These are phyloP conservation scores for Cynara cardunculus DNA, from an alignment of 129 eudicot genomes.

Conservation along the genomic window DNA sequence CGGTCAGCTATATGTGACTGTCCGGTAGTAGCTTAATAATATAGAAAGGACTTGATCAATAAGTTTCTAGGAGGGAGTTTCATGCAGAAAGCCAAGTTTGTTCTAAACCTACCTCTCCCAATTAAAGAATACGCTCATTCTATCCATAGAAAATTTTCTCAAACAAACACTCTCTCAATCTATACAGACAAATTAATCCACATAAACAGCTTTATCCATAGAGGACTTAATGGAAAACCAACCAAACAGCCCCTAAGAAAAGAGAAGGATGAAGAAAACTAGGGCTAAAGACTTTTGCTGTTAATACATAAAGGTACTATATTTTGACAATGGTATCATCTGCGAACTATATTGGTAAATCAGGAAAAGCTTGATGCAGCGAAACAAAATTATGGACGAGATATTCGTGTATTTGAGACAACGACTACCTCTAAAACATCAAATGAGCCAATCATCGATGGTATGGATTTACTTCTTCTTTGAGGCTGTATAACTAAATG, in stretches of 20 bases:
- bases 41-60: too few species aligned
- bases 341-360: constrained; percentile 2
- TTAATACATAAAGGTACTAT: not conserved
- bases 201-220: too few species aligned
- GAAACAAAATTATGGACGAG: constrained; percentile 67
- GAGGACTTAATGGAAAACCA: too few species aligned
- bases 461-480: constrained; percentile 21
- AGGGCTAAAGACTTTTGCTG: not conserved
- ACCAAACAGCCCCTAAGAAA: not conserved
- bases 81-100: too few species aligned
- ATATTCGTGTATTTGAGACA: constrained; percentile 81
- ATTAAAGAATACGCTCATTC: too few species aligned
- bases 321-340: not conserved
- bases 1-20: too few species aligned
- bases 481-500: not conserved
- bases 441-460: constrained; percentile 33
- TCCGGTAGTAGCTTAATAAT: too few species aligned
- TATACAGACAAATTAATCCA: too few species aligned
- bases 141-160: too few species aligned
- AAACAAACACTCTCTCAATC: too few species aligned
- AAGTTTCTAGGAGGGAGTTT: too few species aligned
- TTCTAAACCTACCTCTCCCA: too few species aligned
- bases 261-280: not conserved
- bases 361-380: constrained; percentile 77
- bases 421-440: constrained; percentile 44